Evolutionary conservation across 768 basidiomycete species (phyloP), one percentile per base, ranked within the genome.

Genomic region (Grammothele lineata): DNA sequence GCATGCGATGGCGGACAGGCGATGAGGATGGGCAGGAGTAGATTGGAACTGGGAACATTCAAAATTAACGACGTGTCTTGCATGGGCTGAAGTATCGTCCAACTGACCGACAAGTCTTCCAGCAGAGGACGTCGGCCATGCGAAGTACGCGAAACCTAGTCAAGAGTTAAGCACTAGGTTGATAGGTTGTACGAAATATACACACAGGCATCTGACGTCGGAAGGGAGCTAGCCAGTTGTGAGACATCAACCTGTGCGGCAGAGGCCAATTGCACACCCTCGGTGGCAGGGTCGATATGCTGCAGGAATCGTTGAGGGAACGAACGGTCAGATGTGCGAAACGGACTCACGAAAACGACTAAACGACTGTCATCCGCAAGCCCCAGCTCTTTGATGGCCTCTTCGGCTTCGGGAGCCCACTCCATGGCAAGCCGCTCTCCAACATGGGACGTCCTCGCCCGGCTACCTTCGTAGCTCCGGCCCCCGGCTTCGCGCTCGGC

Each of bases 1-100:
- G 62, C 89, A 98, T 93, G 36, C 92, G 78, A 51, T 83, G 73
- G 59, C 90, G 91, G 67, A 96, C 75, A 1, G 88, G 87, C 5
- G 87, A 90, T 12, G 66, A 59, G 3, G 83, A 76, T 0, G 94
- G 94, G 63, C 94, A 98, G 17, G 87, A 87, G 66, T 97, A 98
- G 47, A 96, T 87, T 66, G 92, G 93, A 40, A 88, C 87, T 92
- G 52, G 6, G n/a, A n/a, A n/a, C n/a, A n/a, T n/a, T n/a, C n/a
- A n/a, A n/a, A n/a, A n/a, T n/a, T n/a, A n/a, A n/a, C n/a, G n/a
- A n/a, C n/a, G n/a, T n/a, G n/a, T n/a, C n/a, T n/a, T n/a, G n/a
- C n/a, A n/a, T n/a, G n/a, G n/a, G n/a, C n/a, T n/a, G 17, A 39
- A 35, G 33, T 37, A 14, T 30, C 27, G 27, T 30, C 14, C 35